phyloP scores from a whole-genome alignment of 805 yeast genomes.

The Ogataea nakhonphanomensis region DNA sequence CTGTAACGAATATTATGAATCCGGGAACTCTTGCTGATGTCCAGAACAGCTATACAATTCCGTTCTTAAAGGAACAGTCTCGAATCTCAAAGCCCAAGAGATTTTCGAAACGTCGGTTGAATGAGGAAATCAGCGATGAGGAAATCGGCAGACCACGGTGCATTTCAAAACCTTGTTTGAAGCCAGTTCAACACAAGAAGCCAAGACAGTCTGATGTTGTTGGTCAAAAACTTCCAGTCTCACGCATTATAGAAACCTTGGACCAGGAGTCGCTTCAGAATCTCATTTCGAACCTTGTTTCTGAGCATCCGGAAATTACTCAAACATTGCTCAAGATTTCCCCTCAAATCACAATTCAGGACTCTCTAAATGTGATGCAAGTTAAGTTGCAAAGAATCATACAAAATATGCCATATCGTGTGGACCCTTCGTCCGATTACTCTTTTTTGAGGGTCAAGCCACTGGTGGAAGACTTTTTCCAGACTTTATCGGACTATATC shows the following conservation, averaged over 20 bases:
- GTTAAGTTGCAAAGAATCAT: conserved; percentile 43
- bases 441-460: conserved; percentile 72
- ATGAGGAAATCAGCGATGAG: conserved; percentile 13
- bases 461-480: conserved; percentile 62
- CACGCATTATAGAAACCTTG: conserved; percentile 64
- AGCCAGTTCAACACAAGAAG: conserved; percentile 27
- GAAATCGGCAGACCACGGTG: conserved; percentile 7
- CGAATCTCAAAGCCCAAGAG: conserved; percentile 21
- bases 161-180: conserved; percentile 5
- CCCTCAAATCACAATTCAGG: conserved; percentile 55
- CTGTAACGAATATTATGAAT: too few relatives aligned
- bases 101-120: conserved; percentile 16
- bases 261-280: conserved; percentile 53
- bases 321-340: conserved; percentile 47
- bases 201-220: conserved; percentile 37
- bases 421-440: conserved; percentile 70
- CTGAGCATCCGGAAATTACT: conserved; percentile 59
- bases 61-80: conserved; percentile 14
- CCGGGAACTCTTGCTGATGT: too few relatives aligned
- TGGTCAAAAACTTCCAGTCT: conserved; percentile 61
- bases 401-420: conserved; percentile 66
- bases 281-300: conserved; percentile 51
- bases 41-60: background rate
- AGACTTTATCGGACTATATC: conserved; percentile 70
- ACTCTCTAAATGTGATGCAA: conserved; percentile 48